Percentiles rank a stretch among this genome's conserved stretches.
Conservation (phyloP, 2,329 filamentous ascomycete species). For the Phyllosticta paracitricarpa region DNA sequence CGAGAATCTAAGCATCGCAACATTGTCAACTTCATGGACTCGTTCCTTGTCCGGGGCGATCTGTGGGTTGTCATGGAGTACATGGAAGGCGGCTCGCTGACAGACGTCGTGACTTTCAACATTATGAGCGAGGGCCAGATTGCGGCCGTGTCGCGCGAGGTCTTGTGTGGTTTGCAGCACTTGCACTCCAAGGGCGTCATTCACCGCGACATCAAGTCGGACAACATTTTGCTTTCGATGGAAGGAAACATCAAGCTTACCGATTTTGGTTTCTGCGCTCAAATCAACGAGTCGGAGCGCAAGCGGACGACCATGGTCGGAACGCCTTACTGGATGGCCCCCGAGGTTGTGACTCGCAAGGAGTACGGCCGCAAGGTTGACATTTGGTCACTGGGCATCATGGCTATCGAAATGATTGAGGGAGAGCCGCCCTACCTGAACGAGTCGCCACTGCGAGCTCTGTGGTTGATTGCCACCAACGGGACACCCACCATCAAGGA, state of each 20-base stretch:
- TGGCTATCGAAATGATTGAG: conserved; percentile 99
- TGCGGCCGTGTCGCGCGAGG: conserved; percentile 82
- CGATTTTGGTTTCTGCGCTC: conserved; percentile 97
- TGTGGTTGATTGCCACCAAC: conserved; percentile 95
- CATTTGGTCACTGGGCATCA: conserved; percentile 97
- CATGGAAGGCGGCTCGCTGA: conserved; percentile 96
- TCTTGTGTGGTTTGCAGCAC: conserved; percentile 66
- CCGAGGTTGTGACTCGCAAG: conserved; percentile 92
- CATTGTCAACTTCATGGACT: conserved; percentile 99
- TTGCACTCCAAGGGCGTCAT: conserved; percentile 97
- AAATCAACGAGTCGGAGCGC: conserved; percentile 83
- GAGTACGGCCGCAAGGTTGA: conserved; percentile 98
- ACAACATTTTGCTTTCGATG: conserved; percentile 89
- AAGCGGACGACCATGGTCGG: conserved; percentile 99
- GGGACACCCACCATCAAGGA: conserved; percentile 94
- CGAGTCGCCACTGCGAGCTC: conserved; percentile 81
- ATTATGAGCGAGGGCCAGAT: conserved; percentile 99
- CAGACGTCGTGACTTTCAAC: conserved; percentile 97
- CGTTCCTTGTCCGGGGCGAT: conserved; percentile 79
- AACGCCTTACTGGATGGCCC: conserved; percentile 99
- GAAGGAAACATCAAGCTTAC: conserved; percentile 97
- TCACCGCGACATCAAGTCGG: conserved; percentile 97
- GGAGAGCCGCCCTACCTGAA: conserved; percentile 95
- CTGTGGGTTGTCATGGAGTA: conserved; percentile 99
- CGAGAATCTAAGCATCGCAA: conserved; percentile 97